Base-by-base conservation (phyloP, 2,329 filamentous ascomycete genomes). In the Nannizzia gypsea region DNA sequence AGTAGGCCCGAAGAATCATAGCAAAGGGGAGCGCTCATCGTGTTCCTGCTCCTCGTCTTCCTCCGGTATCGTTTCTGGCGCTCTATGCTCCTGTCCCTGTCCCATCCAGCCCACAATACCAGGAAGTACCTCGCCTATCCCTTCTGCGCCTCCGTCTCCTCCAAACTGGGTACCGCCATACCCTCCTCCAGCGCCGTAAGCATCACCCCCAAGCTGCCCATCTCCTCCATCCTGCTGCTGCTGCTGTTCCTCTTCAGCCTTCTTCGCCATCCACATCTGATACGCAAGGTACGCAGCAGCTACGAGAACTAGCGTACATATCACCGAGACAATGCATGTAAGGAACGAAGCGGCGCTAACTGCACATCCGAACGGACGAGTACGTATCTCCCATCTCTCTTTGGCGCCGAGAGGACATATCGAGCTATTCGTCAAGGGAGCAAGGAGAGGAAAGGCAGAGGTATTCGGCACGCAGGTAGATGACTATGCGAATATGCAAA, bases 331-430 rank as follows among this genome's bases (percentile, higher is more conserved):
- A 1, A 70, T 44, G 11, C 68, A 67, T 17, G 72, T 72, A 17
- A 77, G 48, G 31, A 76, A 66, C 2, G 73, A 75, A 61, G 73
- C 63, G 0, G 73, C 74, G 60, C 73, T 75, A 28, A 74, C 73
- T 44, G 70, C 66, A 57, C 74, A 77, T 22, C 73, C 73, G 22
- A 76, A 70, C 0, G 73, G 70, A 15, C 64, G 58, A 9, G 72
- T 67, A 5, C 74, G 68, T 22, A 77, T 64, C 56, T 77, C 74
- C 74, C 74, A 77, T 58, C 72, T 66, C 66, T 77, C 74, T 54
- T 70, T 67, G 20, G 69, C 64, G 1, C 68, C 72, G 24, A 76
- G 66, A 0, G 74, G 73, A 58, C 74, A 77, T 59, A 77, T 72
- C 3, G 66, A 60, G 2, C 65, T 62, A 6, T 71, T 68, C 34